Base-by-base conservation (phyloP, 108 stramenopile species). In the Cyclotella kingstonii region DNA sequence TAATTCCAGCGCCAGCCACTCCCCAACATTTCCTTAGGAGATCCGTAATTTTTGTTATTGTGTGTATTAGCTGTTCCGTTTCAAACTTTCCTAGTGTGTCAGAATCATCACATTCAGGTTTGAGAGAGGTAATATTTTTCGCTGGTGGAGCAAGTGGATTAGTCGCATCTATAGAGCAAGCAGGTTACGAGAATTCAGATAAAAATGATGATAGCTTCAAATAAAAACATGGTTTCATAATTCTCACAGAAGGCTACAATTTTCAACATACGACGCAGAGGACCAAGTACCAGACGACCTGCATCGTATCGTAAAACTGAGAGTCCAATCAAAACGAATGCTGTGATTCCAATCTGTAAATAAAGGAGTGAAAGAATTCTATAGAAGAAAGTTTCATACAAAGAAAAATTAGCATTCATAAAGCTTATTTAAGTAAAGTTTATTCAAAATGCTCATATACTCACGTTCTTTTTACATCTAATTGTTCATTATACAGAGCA, bases 11-110 rank as follows among this genome's bases (percentile, higher is more conserved):
- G 25, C 98, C 98, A 2, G 96, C 98, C 31, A 95, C 94, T 11
- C 98, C 98, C 88, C 96, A 98, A 44, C 98, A 97, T 46, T 96
- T 92, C 57, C 93, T 77, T 9, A 98, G 74, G 21, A 98, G 70
- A 68, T 91, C 91, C 8, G 96, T 87, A 68, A 97, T 97, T 68
- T 94, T 96, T 5, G 84, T 70, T 27, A 98, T 89, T 0, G 98
- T 89, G 43, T 81, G 84, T 45, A 95, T 81, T 10, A 98, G 86
- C 51, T 93, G 83, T 31, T 91, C 91, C 4, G 98, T 97, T 79
- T 98, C 98, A 68, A 90, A 93, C 18, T 80, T 85, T 31, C 87
- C 86, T n/a, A 87, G 73, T 18, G 74, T 54, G 26, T 77, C 70
- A 15, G 60, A 44, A 17, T 45, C 57, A 8, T 73, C 60, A n/a